Conservation (phyloP, 192 early-diverging fungal species). For the Dissophora globulifera region DNA sequence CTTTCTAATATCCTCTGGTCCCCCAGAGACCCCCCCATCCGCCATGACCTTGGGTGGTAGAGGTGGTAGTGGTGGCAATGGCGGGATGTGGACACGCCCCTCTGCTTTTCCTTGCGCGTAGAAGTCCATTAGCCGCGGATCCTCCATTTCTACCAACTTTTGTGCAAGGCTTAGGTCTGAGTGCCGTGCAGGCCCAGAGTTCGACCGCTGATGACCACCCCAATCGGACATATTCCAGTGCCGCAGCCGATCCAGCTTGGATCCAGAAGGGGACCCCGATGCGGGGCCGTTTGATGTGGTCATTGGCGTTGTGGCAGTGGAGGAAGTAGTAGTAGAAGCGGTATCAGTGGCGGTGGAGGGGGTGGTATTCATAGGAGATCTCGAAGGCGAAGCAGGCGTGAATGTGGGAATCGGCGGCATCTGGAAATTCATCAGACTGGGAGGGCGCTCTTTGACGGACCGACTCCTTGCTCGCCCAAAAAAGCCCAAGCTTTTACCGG, state of each 20-base stretch:
- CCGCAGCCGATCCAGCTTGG: conserved; percentile 18
- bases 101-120: conserved; percentile 1
- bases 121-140: conserved; percentile 14
- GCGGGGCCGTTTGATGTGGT: not conserved
- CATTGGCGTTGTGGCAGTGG: not conserved
- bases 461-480: conserved; percentile 34
- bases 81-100: not conserved
- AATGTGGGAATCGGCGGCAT: not conserved
- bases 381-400: not conserved
- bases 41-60: not conserved
- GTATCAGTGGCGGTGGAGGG: not conserved
- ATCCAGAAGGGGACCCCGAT: not conserved
- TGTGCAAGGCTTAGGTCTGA: conserved; percentile 11
- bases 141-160: conserved; percentile 12
- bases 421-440: not conserved
- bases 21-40: too few relatives aligned
- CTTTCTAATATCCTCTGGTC: not conserved
- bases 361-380: too few relatives aligned
- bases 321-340: not conserved
- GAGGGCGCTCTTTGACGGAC: conserved; percentile 22
- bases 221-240: conserved; percentile 11
- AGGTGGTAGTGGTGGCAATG: conserved; percentile 15
- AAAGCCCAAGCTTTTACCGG: conserved; percentile 5
- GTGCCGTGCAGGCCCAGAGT: conserved; percentile 32
- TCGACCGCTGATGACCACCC: conserved; percentile 29